phyloP scores from a whole-genome alignment of 352 stramenopile genomes.

The Phytophthora ramorum region DNA sequence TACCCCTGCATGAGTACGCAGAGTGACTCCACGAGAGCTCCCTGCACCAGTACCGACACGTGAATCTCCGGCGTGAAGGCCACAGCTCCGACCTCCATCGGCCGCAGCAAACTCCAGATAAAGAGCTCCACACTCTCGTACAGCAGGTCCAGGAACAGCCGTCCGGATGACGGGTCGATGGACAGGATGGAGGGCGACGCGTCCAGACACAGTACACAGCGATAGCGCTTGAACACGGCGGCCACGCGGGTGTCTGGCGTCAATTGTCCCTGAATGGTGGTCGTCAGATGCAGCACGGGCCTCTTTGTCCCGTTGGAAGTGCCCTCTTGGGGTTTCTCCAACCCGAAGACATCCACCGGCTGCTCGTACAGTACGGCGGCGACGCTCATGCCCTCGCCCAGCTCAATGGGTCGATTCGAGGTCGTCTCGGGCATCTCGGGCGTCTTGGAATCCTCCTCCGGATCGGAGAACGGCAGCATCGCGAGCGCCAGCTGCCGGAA shows the following conservation, averaged over 20 bases:
- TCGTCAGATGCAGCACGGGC: slow-evolving; percentile 23
- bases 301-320: slow-evolving; percentile 22
- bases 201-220: slow-evolving; percentile 86
- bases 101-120: slow-evolving; percentile 66
- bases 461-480: slow-evolving; percentile 45
- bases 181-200: slow-evolving; percentile 84
- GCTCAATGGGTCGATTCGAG: slow-evolving; percentile 34
- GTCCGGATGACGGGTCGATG: slow-evolving; percentile 76
- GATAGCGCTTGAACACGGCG: slow-evolving; percentile 81
- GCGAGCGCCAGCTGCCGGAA: slow-evolving; percentile 68
- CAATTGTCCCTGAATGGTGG: slow-evolving; percentile 41
- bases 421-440: slow-evolving; percentile 5
- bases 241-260: slow-evolving; percentile 55
- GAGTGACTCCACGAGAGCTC: slow-evolving; percentile 77
- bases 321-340: slow-evolving; percentile 5
- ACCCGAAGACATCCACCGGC: background rate
- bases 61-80: slow-evolving; percentile 74
- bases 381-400: slow-evolving; percentile 80
- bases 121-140: slow-evolving; percentile 87
- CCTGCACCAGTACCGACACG: slow-evolving; percentile 85
- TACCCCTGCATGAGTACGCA: slow-evolving; percentile 86
- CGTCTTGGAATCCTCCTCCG: slow-evolving; percentile 28
- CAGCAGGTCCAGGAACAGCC: slow-evolving; percentile 82
- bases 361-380: slow-evolving; percentile 52
- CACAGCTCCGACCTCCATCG: slow-evolving; percentile 58